Base-by-base conservation (phyloP, 441 rosid species). In the Corymbia citriodora region DNA sequence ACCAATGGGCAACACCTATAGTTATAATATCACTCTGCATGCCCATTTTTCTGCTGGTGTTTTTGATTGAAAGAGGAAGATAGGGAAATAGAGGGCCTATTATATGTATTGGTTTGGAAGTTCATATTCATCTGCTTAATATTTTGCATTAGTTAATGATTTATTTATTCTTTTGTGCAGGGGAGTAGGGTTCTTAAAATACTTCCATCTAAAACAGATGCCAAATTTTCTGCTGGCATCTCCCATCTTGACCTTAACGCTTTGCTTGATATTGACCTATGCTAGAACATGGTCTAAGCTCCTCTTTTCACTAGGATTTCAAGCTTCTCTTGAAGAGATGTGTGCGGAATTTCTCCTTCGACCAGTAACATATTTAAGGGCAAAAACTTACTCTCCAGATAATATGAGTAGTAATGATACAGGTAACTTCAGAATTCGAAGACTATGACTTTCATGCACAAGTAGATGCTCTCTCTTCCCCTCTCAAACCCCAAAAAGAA, bases 191-290 rank as follows among this genome's bases (percentile, higher is more conserved):
- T 97, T 98, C 95, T 94, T 98, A 94, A 96, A 90, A 87, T 97
- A 96, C 93, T 98, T 98, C 93, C 96, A 95, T 87, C 90, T 95
- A 33, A 97, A 96, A 91, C 99, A 97, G 93, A 90, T 97, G 93
- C 99, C 99, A 87, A 98, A 97, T 93, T 98, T 97, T 95, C 96
- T 98, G 45, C 96, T 97, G 53, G 99, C 99, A 91, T 96, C 99
- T 49, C 99, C 99, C 17, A 93, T 97, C 89, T 92, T 97, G 55
- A 94, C 96, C 87, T 90, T 96, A 92, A 96, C 99, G 33, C 90
- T 96, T 89, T 97, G 95, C 93, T 95, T 97, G 18, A 93, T 96
- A 87, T 81, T 94, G 90, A 94, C 95, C 90, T 95, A 94, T 90
- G 94, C 93, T 92, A 96, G 91, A 92, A 90, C 93, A 36, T 94